Percentiles rank a stretch among this genome's conserved stretches.
Evolutionary conservation across 1,139 yeast species (phyloP).

Genomic region (Tardiomyces depauwii): DNA sequence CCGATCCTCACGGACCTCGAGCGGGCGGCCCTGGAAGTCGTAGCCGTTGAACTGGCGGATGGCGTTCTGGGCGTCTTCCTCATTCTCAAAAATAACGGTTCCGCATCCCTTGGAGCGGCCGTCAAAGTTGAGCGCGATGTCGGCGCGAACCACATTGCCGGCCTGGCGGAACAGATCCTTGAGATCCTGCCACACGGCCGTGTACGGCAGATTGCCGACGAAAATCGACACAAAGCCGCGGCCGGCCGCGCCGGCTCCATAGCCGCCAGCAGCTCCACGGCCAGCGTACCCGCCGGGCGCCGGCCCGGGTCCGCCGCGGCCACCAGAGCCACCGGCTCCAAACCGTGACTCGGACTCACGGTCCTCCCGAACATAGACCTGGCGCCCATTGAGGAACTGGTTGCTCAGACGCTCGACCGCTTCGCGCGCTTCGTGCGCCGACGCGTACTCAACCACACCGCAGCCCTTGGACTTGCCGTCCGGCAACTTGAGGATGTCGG

Average conservation of each 20-base stretch:
- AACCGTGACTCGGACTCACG: constrained; percentile 25
- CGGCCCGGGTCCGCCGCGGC: constrained; percentile 11
- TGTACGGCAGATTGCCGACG: constrained; percentile 74
- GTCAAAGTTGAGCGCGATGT: constrained; percentile 52
- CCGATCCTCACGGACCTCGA: constrained; percentile 46
- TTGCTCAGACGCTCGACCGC: constrained; percentile 71
- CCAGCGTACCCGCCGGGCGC: constrained; percentile 4
- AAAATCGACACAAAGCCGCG: constrained; percentile 32
- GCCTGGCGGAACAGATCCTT: constrained; percentile 73
- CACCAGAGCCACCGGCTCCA: constrained; percentile 9
- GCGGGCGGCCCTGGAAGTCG: constrained; percentile 83
- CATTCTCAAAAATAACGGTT: constrained; percentile 78
- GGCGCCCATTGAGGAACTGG: constrained; percentile 59
- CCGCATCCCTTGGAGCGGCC: constrained; percentile 88
- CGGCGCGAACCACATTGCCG: constrained; percentile 74
- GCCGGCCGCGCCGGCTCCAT: constrained; percentile 10
- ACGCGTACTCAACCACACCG: constrained; percentile 71
- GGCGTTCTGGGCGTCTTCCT: constrained; percentile 79
- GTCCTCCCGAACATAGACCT: constrained; percentile 73
- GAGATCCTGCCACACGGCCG: constrained; percentile 72
- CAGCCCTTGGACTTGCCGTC: constrained; percentile 75
- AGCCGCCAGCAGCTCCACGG: constrained; percentile 9
- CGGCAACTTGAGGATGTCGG: constrained; percentile 74
- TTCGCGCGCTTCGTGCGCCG: constrained; percentile 52
- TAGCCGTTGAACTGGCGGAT: constrained; percentile 87